Conservation (phyloP, 306 rosid species). For the Prunus salicina region DNA sequence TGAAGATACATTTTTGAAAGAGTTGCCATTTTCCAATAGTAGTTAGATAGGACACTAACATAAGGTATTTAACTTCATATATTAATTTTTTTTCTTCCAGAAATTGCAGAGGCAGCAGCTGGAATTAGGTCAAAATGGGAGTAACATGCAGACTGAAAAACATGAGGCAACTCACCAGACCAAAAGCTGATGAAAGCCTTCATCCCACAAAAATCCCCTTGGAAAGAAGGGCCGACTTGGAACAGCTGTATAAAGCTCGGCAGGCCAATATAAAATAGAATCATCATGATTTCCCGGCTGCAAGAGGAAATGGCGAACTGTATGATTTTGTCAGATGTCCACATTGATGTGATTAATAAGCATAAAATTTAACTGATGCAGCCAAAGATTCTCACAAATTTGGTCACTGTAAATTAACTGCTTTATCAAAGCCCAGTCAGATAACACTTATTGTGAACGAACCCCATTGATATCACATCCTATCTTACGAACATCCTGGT, state of each 20-base stretch:
- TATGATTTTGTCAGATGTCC: constrained; percentile 27
- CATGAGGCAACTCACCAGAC: constrained; percentile 60
- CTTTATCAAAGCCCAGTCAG: not conserved
- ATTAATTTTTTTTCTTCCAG: not conserved
- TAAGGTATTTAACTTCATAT: not conserved
- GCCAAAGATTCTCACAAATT: not conserved
- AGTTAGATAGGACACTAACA: not conserved
- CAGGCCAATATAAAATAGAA: constrained; percentile 80
- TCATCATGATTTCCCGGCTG: constrained; percentile 53
- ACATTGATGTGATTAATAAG: constrained; percentile 22
- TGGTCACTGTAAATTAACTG: not conserved
- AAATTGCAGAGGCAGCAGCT: not conserved
- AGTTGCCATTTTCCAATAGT: not conserved
- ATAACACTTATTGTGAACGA: not conserved
- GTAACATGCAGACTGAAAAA: constrained; percentile 3
- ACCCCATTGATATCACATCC: not conserved
- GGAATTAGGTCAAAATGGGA: constrained; percentile 9
- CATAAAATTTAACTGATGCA: not conserved
- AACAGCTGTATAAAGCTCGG: constrained; percentile 94
- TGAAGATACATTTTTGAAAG: constrained; percentile 9
- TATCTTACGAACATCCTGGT: not conserved
- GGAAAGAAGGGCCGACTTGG: constrained; percentile 96
- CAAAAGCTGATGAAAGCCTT: constrained; percentile 95
- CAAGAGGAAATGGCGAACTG: constrained; percentile 38
- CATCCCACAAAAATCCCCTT: constrained; percentile 99